These are phyloP conservation scores for Solanum boliviense DNA, from an alignment of 257 asterid species.

Conservation along the genomic window DNA sequence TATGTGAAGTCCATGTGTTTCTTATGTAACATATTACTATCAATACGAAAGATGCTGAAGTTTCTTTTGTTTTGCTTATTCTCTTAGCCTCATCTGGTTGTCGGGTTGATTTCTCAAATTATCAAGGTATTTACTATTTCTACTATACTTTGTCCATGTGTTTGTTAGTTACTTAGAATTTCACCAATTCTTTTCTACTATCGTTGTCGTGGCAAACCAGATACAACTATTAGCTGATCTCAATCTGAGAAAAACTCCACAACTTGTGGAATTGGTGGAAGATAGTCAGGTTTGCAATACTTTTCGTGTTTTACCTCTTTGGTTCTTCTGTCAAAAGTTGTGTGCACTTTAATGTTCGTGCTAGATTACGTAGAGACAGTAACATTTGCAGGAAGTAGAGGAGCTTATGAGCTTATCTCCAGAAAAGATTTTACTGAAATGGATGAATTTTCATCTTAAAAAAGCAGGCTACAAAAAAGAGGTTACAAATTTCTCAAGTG, in stretches of 20 bases:
- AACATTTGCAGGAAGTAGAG: conserved; percentile 52
- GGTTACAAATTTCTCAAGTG: conserved; percentile 73
- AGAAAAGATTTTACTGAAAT: conserved; percentile 73
- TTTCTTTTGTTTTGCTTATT: neutral
- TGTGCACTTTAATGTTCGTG: neutral
- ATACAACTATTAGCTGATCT: conserved; percentile 87
- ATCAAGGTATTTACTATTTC: conserved; percentile 46
- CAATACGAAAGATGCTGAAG: neutral
- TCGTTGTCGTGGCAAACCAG: conserved; percentile 20
- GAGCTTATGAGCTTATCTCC: conserved; percentile 71
- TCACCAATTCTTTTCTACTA: neutral
- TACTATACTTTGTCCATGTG: neutral
- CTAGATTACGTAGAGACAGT: neutral
- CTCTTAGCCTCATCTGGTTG: conserved; percentile 75
- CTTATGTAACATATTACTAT: neutral
- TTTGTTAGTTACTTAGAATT: neutral
- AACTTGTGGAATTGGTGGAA: conserved; percentile 81
- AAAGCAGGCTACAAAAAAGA: conserved; percentile 56
- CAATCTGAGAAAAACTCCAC: conserved; percentile 77
- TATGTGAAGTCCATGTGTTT: conserved; percentile 17
- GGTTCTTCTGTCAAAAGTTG: neutral
- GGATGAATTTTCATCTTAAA: conserved; percentile 93
- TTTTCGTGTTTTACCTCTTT: neutral
- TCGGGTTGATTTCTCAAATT: conserved; percentile 83
- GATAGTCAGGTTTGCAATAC: conserved; percentile 48